Base-by-base conservation (phyloP, 2,329 filamentous ascomycete genomes). In the Apiospora pterosperma region DNA sequence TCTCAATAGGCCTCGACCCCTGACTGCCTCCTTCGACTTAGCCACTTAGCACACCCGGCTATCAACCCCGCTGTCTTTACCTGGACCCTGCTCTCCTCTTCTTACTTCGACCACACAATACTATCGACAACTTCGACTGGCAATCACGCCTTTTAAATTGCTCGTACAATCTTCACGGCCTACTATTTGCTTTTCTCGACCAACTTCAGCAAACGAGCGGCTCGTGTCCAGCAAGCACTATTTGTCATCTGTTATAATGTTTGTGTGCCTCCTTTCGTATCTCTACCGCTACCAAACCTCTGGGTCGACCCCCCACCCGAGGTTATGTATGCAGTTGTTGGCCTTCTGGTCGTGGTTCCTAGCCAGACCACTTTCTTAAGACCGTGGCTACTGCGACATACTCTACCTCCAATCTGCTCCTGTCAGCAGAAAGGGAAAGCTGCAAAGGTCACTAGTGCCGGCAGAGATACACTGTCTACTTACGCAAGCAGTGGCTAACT, bases 31-130 rank as follows among this genome's bases (percentile, higher is more conserved):
- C 67, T 59, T 55, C 48, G 48, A 55, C 48, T 55, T 55, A 55
- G 48, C 48, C 48, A 55, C 48, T 63, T 62, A 58, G 63, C 65
- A 67, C 67, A 67, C 64, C 68, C 65, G 64, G 38, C 36, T 63
- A 65, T 64, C 61, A 63, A 68, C 67, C 68, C 71, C 67, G 67
- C 67, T 64, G 44, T 63, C 63, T 55, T 55, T 64, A 52, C 52
- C 38, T 64, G 59, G 39, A 19, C 36, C 59, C 48, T 34, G 48
- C 19, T 7, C 48, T 55, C 48, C 48, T 34, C 48, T 10, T 55
- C 48, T 34, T 34, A 55, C 48, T n/a, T 34, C n/a, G 48, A 55
- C 48, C 48, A 55, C 48, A 55, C 48, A 11, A 55, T 55, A 55
- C 34, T 55, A 55, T 55, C 48, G 28, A 34, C 62, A 61, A 62